These are phyloP conservation scores for Breviolum minutum DNA, from an alignment of 73 alveolate species.

Conservation along the genomic window DNA sequence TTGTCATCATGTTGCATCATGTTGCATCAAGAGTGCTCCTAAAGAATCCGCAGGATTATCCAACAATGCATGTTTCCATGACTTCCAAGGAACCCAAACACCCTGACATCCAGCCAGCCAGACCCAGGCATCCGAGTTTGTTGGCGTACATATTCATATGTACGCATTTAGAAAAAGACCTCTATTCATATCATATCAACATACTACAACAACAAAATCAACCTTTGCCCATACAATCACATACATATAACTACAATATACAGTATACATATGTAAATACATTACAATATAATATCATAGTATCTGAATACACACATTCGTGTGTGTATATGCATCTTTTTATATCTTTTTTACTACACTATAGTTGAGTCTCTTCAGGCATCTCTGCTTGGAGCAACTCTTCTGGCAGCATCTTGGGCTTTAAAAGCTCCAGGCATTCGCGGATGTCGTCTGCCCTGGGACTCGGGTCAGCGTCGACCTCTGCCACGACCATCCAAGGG, in stretches of 20 bases:
- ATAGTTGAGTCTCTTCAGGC: not conserved
- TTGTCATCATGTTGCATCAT: too few species aligned
- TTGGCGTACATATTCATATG: not conserved
- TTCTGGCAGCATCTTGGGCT: slow-evolving; percentile 37
- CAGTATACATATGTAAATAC: too few species aligned
- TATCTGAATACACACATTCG: too few species aligned
- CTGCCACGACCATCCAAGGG: slow-evolving; percentile 88
- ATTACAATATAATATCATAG: too few species aligned
- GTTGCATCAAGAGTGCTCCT: not conserved
- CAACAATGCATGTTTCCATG: too few species aligned
- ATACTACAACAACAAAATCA: too few species aligned
- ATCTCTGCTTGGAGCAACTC: slow-evolving; percentile 66
- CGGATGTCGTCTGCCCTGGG: slow-evolving; percentile 29
- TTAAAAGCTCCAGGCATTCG: slow-evolving; percentile 57
- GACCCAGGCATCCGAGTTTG: not conserved
- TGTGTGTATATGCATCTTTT: too few species aligned
- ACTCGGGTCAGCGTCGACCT: not conserved
- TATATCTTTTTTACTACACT: too few species aligned
- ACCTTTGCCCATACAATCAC: not conserved
- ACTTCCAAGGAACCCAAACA: too few species aligned
- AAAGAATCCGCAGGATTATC: not conserved
- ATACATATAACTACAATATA: not conserved
- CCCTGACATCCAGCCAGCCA: not conserved
- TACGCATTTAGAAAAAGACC: too few species aligned
- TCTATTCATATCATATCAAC: not conserved